Percentiles rank a stretch among this genome's conserved stretches.
Evolutionary conservation across 148 eudicot species (phyloP).

Genomic region (Rhododendron mucronatum): DNA sequence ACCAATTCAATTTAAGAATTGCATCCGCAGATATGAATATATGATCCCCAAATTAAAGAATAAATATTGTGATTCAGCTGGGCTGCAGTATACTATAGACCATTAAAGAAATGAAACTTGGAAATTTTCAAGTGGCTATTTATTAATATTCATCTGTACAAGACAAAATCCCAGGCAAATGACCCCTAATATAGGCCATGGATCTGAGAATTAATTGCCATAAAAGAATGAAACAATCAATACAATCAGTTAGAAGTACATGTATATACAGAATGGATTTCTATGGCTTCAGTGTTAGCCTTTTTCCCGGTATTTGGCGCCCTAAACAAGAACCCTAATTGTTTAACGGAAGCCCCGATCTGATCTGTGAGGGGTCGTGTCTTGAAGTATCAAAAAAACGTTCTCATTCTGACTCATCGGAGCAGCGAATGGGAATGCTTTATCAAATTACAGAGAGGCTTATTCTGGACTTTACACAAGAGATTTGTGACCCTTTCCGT

Average conservation of each 20-base stretch:
- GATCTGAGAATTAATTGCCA: conserved; percentile 4
- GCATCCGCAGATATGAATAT: background rate
- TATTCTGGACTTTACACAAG: conserved; percentile 40
- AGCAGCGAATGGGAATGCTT: conserved; percentile 69
- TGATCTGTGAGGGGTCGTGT: background rate
- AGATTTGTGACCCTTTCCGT: conserved; percentile 55
- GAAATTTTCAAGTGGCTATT: background rate
- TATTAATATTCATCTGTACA: background rate
- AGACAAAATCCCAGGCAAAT: background rate
- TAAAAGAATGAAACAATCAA: conserved; percentile 3
- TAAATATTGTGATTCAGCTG: background rate
- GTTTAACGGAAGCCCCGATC: background rate
- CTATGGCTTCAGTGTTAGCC: background rate
- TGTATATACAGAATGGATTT: background rate
- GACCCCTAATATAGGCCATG: background rate
- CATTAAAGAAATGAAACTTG: background rate
- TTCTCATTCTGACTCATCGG: conserved; percentile 23
- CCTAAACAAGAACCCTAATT: background rate
- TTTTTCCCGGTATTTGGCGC: background rate
- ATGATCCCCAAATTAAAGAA: background rate
- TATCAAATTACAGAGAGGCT: conserved; percentile 54
- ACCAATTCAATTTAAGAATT: background rate
- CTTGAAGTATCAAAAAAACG: background rate
- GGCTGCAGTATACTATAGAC: background rate
- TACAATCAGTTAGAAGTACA: background rate